These are phyloP conservation scores for Paramyrothecium roridum DNA, from an alignment of 2,329 filamentous ascomycete genomes.

Conservation along the genomic window DNA sequence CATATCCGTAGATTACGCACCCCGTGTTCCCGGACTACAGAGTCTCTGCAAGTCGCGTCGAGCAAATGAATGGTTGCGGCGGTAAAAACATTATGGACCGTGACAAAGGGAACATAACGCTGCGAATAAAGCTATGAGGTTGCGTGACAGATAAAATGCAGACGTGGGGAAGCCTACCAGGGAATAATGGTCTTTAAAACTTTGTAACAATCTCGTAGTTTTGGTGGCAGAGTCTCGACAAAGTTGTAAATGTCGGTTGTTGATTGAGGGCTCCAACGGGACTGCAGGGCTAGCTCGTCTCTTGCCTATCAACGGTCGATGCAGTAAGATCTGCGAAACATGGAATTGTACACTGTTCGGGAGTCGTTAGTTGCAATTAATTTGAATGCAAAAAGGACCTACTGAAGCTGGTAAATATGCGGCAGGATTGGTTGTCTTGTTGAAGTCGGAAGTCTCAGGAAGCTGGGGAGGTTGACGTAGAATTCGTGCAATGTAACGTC, in stretches of 20 bases:
- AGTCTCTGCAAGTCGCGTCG: too few species aligned
- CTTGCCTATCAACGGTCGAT: conserved; percentile 16
- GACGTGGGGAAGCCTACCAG: conserved; percentile 8
- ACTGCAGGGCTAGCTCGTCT: too few species aligned
- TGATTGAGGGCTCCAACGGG: too few species aligned
- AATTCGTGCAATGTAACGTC: conserved; percentile 3
- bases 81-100: not conserved
- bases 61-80: not conserved
- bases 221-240: too few species aligned
- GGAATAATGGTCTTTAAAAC: conserved; percentile 15
- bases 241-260: too few species aligned
- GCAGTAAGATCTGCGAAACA: conserved; percentile 13
- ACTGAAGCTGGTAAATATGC: conserved; percentile 19
- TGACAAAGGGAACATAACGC: not conserved
- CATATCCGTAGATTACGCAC: too few species aligned
- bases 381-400: not conserved
- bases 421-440: conserved; percentile 1
- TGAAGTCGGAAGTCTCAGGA: conserved; percentile 1
- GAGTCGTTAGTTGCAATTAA: not conserved
- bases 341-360: conserved; percentile 18
- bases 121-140: not conserved
- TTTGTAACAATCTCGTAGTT: too few species aligned
- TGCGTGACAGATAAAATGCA: not conserved
- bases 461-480: conserved; percentile 2
- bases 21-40: too few species aligned